These are phyloP conservation scores for Citrullus colocynthis DNA, from an alignment of 306 rosid species.

Conservation along the genomic window DNA sequence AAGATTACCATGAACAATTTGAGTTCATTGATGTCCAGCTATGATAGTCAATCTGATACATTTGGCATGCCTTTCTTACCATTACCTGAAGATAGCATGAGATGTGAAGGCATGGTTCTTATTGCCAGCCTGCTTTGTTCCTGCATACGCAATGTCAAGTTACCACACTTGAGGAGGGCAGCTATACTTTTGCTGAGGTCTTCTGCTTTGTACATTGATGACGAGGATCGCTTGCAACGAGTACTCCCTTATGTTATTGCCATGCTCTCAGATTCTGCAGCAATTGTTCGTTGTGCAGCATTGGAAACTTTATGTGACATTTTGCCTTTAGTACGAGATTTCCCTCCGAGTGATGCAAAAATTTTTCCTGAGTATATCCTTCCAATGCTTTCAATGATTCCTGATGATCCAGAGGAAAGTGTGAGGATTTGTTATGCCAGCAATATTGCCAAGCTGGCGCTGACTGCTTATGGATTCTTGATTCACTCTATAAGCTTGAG, in stretches of 20 bases:
- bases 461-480: constrained; percentile 89
- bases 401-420: constrained; percentile 98
- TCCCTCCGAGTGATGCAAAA: constrained; percentile 98
- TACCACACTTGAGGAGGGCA: constrained; percentile 83
- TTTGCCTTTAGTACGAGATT: constrained; percentile 79
- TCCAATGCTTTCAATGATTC: constrained; percentile 99
- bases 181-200: constrained; percentile 82
- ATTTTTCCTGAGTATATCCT: constrained; percentile 88
- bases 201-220: constrained; percentile 81
- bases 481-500: constrained; percentile 87
- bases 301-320: constrained; percentile 88
- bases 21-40: constrained; percentile 64
- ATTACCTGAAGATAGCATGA: constrained; percentile 65
- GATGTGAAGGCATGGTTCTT: constrained; percentile 96
- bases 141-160: constrained; percentile 83
- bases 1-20: constrained; percentile 62
- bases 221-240: constrained; percentile 86
- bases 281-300: constrained; percentile 96
- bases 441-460: constrained; percentile 83
- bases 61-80: constrained; percentile 72
- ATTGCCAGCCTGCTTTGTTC: constrained; percentile 90
- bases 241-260: constrained; percentile 88
- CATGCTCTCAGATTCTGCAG: constrained; percentile 87
- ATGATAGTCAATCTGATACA: constrained; percentile 87
- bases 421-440: constrained; percentile 96